phyloP scores from a whole-genome alignment of 805 yeast species.

The Barnettozyma wickerhamii region DNA sequence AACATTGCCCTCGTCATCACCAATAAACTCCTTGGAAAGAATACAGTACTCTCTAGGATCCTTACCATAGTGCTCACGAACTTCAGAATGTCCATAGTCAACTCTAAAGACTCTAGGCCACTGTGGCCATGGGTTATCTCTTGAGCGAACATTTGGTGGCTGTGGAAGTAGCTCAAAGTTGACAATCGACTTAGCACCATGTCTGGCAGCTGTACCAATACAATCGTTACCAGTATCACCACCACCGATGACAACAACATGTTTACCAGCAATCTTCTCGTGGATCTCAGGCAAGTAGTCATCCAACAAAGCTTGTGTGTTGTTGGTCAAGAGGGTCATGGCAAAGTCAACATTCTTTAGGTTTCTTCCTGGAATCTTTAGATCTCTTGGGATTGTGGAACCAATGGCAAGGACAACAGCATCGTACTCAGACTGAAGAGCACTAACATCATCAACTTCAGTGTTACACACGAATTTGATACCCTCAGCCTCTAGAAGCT shows the following conservation, averaged over 20 bases:
- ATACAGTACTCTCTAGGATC: conserved; percentile 98
- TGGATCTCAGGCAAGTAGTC: conserved; percentile 75
- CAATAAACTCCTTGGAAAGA: conserved; percentile 91
- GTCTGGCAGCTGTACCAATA: conserved; percentile 95
- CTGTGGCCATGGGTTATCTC: conserved; percentile 99
- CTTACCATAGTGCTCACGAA: conserved; percentile 88
- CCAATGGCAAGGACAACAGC: conserved; percentile 93
- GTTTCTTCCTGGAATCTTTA: conserved; percentile 91
- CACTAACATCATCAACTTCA: conserved; percentile 79
- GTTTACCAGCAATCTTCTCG: conserved; percentile 70
- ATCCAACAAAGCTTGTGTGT: conserved; percentile 86
- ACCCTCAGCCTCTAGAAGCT: conserved; percentile 87
- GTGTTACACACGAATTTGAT: conserved; percentile 70
- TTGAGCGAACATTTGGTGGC: conserved; percentile 81
- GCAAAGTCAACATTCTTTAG: conserved; percentile 89
- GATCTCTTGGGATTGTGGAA: conserved; percentile 93
- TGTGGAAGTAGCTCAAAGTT: conserved; percentile 93
- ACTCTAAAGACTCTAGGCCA: conserved; percentile 98
- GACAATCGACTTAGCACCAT: conserved; percentile 90
- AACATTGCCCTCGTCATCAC: conserved; percentile 92
- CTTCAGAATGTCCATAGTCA: conserved; percentile 97
- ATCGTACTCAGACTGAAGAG: conserved; percentile 59
- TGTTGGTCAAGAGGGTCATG: conserved; percentile 83
- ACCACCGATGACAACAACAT: conserved; percentile 97
- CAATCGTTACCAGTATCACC: conserved; percentile 99